A percentile compares a stretch with the other conserved stretches of the same genome.
These are phyloP conservation scores for Sporisorium exsertum DNA, from an alignment of 1,284 basidiomycete species.

Conservation along the genomic window DNA sequence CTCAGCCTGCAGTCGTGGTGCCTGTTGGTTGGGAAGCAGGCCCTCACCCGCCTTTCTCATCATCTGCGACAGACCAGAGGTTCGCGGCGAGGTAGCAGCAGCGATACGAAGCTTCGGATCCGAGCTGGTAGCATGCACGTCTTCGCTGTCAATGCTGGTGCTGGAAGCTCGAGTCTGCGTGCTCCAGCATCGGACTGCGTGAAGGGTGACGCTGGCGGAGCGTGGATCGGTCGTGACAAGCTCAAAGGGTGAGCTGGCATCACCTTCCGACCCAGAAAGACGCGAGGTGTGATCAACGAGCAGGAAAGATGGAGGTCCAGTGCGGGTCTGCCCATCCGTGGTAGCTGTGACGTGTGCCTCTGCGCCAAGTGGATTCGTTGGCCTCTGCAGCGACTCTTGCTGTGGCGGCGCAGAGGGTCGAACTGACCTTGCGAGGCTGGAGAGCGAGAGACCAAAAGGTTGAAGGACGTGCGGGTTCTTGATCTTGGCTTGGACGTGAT, in stretches of 20 bases:
- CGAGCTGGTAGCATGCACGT: constrained; percentile 4
- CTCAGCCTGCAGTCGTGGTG: constrained; percentile 30
- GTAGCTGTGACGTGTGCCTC: neutral
- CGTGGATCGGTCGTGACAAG: constrained; percentile 35
- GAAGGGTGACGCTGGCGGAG: constrained; percentile 22
- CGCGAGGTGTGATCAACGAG: neutral
- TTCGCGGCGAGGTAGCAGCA: constrained; percentile 21
- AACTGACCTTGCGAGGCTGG: constrained; percentile 30
- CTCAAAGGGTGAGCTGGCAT: constrained; percentile 26
- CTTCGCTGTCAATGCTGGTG: constrained; percentile 6
- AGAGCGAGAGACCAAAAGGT: constrained; percentile 31
- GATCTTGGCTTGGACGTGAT: constrained; percentile 39
- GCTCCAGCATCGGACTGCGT: constrained; percentile 35
- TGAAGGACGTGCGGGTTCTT: constrained; percentile 25
- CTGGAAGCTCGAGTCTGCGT: constrained; percentile 15
- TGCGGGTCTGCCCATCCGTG: neutral
- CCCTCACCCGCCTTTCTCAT: constrained; percentile 44
- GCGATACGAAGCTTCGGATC: constrained; percentile 15
- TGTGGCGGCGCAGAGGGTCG: constrained; percentile 15
- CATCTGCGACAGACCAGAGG: constrained; percentile 47
- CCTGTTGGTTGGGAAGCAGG: constrained; percentile 17
- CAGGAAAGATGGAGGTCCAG: constrained; percentile 24
- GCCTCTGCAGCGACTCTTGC: constrained; percentile 4
- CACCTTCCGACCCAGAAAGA: neutral
- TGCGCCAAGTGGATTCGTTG: neutral